Conservation (phyloP, 1,284 basidiomycete genomes). For the Pseudozyma sp. region DNA sequence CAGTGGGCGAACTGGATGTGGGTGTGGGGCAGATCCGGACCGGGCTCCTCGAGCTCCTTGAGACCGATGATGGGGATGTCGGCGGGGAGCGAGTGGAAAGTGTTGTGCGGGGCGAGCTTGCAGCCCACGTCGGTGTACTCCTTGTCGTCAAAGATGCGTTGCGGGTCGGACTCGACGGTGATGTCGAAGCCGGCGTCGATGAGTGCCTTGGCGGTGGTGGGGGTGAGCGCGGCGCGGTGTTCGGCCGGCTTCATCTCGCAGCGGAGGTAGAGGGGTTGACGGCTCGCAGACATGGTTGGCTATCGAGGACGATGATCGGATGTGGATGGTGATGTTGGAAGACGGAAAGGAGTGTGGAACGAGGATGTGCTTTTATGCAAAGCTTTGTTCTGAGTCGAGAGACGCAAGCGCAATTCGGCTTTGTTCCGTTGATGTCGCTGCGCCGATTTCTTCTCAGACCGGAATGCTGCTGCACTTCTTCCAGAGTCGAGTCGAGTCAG, state of each 20-base stretch:
- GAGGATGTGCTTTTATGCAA: neutral
- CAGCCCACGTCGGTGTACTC: slow-evolving; percentile 84
- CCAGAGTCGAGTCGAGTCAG: slow-evolving; percentile 24
- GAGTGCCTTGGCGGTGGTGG: slow-evolving; percentile 88
- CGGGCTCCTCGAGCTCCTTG: slow-evolving; percentile 83
- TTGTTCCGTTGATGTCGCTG: slow-evolving; percentile 8
- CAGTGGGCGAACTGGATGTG: slow-evolving; percentile 99
- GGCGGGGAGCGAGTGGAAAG: slow-evolving; percentile 84
- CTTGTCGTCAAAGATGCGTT: slow-evolving; percentile 92
- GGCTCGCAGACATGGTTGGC: slow-evolving; percentile 17
- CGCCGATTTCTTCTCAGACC: neutral
- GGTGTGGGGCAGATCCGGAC: slow-evolving; percentile 72
- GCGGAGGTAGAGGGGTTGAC: slow-evolving; percentile 65
- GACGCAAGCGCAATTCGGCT: slow-evolving; percentile 5
- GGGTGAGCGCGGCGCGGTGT: slow-evolving; percentile 91
- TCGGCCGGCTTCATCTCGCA: slow-evolving; percentile 72
- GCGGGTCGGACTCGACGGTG: slow-evolving; percentile 90
- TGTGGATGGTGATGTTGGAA: slow-evolving; percentile 2
- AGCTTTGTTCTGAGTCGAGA: neutral
- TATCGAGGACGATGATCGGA: neutral
- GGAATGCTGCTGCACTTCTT: neutral
- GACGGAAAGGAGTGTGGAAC: neutral
- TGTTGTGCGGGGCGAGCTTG: slow-evolving; percentile 86
- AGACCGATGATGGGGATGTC: slow-evolving; percentile 89
- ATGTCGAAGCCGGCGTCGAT: slow-evolving; percentile 92